phyloP scores from a whole-genome alignment of 1,284 basidiomycete species.

The Gomphus sp. region DNA sequence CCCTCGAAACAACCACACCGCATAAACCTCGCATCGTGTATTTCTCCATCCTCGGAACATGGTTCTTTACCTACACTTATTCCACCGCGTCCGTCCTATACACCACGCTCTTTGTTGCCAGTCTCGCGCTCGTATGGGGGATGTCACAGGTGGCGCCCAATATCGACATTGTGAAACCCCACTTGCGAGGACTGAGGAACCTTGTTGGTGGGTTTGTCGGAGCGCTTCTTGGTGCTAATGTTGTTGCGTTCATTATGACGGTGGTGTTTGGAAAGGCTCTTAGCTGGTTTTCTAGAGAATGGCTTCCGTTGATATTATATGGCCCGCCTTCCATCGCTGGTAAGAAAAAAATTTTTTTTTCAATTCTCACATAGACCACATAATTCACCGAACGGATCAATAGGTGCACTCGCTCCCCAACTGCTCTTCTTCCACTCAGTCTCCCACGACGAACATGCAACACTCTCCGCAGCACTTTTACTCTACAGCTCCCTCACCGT shows the following conservation, averaged over 20 bases:
- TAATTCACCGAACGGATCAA: background rate
- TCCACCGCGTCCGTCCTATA: slow-evolving; percentile 67
- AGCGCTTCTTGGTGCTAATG: slow-evolving; percentile 56
- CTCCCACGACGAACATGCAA: slow-evolving; percentile 46
- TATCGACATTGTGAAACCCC: slow-evolving; percentile 24
- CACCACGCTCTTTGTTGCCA: slow-evolving; percentile 36
- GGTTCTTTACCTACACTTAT: slow-evolving; percentile 67
- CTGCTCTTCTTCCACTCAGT: slow-evolving; percentile 23
- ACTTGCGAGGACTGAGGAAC: slow-evolving; percentile 33
- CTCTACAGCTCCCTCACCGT: slow-evolving; percentile 46
- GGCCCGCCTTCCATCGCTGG: slow-evolving; percentile 66
- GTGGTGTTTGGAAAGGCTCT: slow-evolving; percentile 54
- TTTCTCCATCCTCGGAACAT: slow-evolving; percentile 60
- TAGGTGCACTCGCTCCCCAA: slow-evolving; percentile 15
- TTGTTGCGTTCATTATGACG: slow-evolving; percentile 66
- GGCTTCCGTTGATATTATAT: slow-evolving; percentile 65
- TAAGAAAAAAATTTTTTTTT: too few species aligned
- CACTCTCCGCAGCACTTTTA: slow-evolving; percentile 55
- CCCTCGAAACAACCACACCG: slow-evolving; percentile 44
- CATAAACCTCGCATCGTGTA: slow-evolving; percentile 61
- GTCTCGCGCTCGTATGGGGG: slow-evolving; percentile 34
- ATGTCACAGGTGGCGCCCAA: slow-evolving; percentile 26
- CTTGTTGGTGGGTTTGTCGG: slow-evolving; percentile 44
- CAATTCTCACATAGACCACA: background rate
- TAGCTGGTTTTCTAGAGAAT: slow-evolving; percentile 77